Evolutionary conservation across 2,329 filamentous ascomycete species (phyloP), one percentile per base, ranked within the genome.

Genomic region (Fusarium avenaceum): DNA sequence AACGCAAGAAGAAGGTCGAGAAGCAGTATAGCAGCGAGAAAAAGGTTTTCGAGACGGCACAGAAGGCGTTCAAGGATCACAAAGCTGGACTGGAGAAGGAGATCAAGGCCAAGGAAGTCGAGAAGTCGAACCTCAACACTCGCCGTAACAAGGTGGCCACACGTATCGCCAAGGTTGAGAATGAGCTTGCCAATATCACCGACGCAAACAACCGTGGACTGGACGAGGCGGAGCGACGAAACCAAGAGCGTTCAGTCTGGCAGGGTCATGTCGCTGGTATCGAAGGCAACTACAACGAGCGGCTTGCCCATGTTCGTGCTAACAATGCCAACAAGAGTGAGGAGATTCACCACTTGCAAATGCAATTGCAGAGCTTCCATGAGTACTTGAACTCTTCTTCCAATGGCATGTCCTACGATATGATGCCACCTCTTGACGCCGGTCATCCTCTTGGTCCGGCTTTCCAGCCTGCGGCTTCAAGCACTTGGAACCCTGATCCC

Each of bases 121-220:
- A 94, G 58, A 86, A 90, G 72, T 81, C 83, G 20, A 84, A 85
- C 65, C 81, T 90, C 30, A 85, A 89, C 73, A 87, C 88, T 57
- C 92, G 92, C 77, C 86, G 87, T 49, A 92, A 92, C 80, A 92
- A 92, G 79, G 89, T 93, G 42, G 87, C 88, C 56, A 84, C 87
- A 26, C 89, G 92, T 50, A 90, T 92, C 71, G 84, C 85, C 74
- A 92, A 92, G 80, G 87, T 93, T 24, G 89, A 91, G 69, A 89
- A 87, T 69, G 91, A 94, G 77, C 85, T 91, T 70, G 88, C 89
- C 57, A 89, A 89, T 71, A 89, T 94, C 71, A 84, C 86, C 24
- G 88, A 90, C 70, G 90, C 90, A 70, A 92, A 92, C 76, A 85
- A 83, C 50, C 85, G 89, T 48, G 88, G 88, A 2, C 81, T 89